Conservation (phyloP, 1,284 basidiomycete species). For the Irpex sp. region DNA sequence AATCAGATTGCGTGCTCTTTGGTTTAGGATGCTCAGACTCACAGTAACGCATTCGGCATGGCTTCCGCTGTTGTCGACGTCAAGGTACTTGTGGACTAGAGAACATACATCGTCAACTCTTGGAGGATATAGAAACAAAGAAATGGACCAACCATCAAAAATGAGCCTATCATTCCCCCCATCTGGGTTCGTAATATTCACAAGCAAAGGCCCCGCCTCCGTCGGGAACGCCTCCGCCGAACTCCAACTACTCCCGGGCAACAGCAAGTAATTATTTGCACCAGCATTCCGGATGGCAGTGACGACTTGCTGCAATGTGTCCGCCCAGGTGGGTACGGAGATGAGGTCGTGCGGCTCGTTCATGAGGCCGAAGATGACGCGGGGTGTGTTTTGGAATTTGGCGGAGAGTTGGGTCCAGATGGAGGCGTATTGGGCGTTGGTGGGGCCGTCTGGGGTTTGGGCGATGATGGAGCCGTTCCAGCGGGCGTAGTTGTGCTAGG, state of each 20-base stretch:
- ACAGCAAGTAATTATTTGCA: conserved; percentile 42
- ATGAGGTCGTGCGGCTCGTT: conserved; percentile 50
- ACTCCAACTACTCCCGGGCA: conserved; percentile 39
- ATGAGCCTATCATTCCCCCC: conserved; percentile 46
- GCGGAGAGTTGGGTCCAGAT: conserved; percentile 51
- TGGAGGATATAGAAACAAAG: not conserved
- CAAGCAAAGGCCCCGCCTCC: conserved; percentile 45
- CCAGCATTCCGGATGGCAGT: conserved; percentile 46
- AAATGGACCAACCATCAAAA: conserved; percentile 41
- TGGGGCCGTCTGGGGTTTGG: conserved; percentile 51
- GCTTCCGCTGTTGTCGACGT: conserved; percentile 54
- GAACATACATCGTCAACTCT: conserved; percentile 1
- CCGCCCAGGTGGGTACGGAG: conserved; percentile 38
- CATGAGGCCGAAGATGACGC: conserved; percentile 49
- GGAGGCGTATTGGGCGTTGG: conserved; percentile 44
- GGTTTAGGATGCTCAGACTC: not conserved
- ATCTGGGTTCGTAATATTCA: conserved; percentile 49
- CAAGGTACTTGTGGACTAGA: conserved; percentile 38
- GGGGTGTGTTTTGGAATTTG: conserved; percentile 43
- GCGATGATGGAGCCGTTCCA: conserved; percentile 47
- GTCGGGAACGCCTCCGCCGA: conserved; percentile 46
- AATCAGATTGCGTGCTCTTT: not conserved
- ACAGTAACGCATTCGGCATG: conserved; percentile 43
- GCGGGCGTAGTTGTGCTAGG: conserved; percentile 49
- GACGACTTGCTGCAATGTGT: conserved; percentile 42